These are phyloP conservation scores for Dioscorea cayenensis DNA, from an alignment of 116 monocot species.

Conservation along the genomic window DNA sequence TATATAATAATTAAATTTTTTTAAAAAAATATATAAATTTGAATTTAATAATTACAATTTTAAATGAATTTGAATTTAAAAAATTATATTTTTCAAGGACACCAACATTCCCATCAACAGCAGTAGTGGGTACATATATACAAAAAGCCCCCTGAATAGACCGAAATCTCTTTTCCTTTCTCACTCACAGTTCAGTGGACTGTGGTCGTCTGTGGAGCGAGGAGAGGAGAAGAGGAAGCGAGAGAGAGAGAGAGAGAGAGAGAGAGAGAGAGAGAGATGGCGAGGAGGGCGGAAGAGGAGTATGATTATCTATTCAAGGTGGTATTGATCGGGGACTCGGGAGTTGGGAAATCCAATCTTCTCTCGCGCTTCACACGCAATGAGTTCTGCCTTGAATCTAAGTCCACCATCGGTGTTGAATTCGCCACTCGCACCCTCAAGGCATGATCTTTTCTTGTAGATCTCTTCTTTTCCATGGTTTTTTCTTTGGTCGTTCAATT, in stretches of 20 bases:
- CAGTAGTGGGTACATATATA: no score
- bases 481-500: neutral
- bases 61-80: no score
- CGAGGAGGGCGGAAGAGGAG: constrained; percentile 34
- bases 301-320: constrained; percentile 59
- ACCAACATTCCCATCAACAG: no score
- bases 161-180: no score
- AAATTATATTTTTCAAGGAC: no score
- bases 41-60: no score
- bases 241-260: no score
- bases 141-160: no score
- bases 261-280: constrained; percentile 8
- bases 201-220: neutral
- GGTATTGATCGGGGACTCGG: constrained; percentile 43
- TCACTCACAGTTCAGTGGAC: neutral
- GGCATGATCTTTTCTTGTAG: neutral
- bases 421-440: constrained; percentile 64
- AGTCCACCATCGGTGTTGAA: constrained; percentile 80
- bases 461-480: neutral
- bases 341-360: constrained; percentile 68
- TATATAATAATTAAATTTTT: no score
- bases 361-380: constrained; percentile 77
- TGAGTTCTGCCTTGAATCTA: constrained; percentile 84
- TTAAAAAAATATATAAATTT: no score
- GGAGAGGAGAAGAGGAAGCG: neutral